phyloP scores from a whole-genome alignment of 2,329 filamentous ascomycete genomes.

The Xylaria sp. region DNA sequence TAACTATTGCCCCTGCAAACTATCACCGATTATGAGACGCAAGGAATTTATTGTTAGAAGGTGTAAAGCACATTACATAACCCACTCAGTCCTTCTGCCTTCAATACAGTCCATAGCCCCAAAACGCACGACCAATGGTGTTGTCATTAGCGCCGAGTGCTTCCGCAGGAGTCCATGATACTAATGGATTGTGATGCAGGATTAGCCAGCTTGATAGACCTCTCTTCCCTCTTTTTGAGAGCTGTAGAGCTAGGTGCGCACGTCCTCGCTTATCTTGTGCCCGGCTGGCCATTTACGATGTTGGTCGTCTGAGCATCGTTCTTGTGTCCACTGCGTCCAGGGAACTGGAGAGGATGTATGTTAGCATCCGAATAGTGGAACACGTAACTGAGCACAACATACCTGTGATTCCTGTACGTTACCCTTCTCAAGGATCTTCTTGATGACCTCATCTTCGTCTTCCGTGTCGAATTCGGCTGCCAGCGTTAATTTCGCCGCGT shows the following conservation, averaged over 20 bases:
- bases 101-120: slow-evolving; percentile 1
- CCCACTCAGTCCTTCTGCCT: slow-evolving; percentile 2
- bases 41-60: slow-evolving; percentile 1
- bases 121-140: background rate
- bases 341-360: slow-evolving; percentile 48
- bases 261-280: slow-evolving; percentile 30
- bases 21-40: background rate
- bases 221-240: too few relatives aligned
- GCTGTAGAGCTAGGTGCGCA: background rate
- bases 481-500: slow-evolving; percentile 74
- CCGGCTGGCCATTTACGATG: slow-evolving; percentile 50
- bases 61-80: slow-evolving; percentile 3
- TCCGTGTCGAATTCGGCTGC: slow-evolving; percentile 87
- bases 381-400: slow-evolving; percentile 27
- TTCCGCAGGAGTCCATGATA: background rate
- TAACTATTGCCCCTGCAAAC: slow-evolving; percentile 4
- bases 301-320: slow-evolving; percentile 57
- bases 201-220: background rate
- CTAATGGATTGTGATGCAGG: background rate
- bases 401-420: slow-evolving; percentile 66
- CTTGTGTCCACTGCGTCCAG: slow-evolving; percentile 57
- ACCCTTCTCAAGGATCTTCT: slow-evolving; percentile 80
- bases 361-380: background rate
- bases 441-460: slow-evolving; percentile 80
- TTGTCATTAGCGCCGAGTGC: background rate